These are phyloP conservation scores for Tetradesmus lagerheimii DNA, from an alignment of 139 green algal species.

Conservation along the genomic window DNA sequence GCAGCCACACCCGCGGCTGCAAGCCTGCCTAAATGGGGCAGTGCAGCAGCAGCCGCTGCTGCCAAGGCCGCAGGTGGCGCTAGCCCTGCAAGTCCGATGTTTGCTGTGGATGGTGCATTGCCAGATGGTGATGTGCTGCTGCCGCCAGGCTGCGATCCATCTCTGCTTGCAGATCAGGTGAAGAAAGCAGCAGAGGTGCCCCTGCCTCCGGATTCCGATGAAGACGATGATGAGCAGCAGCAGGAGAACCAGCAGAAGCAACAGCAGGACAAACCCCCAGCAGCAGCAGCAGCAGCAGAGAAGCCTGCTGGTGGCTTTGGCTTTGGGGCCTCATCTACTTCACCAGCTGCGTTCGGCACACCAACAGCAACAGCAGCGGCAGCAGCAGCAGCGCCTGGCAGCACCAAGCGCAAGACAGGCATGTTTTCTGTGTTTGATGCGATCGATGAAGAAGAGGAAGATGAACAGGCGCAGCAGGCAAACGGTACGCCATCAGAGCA, in stretches of 20 bases:
- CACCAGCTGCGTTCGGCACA: not conserved
- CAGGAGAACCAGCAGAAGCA: not conserved
- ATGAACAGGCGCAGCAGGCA: not conserved
- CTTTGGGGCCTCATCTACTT: not conserved
- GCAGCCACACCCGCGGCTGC: constrained; percentile 16
- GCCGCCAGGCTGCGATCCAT: constrained; percentile 20
- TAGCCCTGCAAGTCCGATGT: constrained; percentile 32
- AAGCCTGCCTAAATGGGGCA: not conserved
- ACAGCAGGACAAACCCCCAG: not conserved
- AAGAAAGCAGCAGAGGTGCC: constrained; percentile 41
- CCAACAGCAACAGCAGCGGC: too few species aligned
- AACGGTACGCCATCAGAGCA: not conserved
- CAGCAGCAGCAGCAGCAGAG: constrained; percentile 22
- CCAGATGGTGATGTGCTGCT: not conserved
- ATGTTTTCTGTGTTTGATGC: constrained; percentile 19
- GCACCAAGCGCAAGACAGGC: not conserved
- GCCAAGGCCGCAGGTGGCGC: not conserved
- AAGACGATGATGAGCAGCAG: constrained; percentile 7
- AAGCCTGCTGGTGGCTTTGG: not conserved
- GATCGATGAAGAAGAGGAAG: not conserved
- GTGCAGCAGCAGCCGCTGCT: not conserved
- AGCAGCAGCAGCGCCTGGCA: not conserved
- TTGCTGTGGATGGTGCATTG: constrained; percentile 1
- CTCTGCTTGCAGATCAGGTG: constrained; percentile 26
- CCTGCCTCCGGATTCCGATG: constrained; percentile 25